Base-by-base conservation (phyloP, 75 land plant species). In the Cunninghamia lanceolata region DNA sequence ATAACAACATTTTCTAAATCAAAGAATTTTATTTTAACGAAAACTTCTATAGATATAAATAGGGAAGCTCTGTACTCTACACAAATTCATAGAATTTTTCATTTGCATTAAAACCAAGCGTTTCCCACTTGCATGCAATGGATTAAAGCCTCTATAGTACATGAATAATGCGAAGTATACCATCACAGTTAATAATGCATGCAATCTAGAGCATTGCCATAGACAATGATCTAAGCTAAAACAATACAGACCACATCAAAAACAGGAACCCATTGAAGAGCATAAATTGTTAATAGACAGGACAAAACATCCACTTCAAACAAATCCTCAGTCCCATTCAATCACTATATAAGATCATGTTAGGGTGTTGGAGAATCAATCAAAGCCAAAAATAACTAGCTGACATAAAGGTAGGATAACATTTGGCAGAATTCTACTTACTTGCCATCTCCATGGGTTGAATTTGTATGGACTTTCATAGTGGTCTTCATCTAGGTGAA, bases 391-490 rank as follows among this genome's bases (percentile, higher is more conserved):
- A 11, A 73, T 13, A 73, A 9, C 30, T 73, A 73, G 16, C 2
- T 32, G 2, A 70, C 74, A 70, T 70, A n/a, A 70, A 70, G 34
- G 32, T 70, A 7, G 75, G 3, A n/a, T 9, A n/a, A 45, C 40
- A 19, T 0, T 43, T 45, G 52, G 15, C 15, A 80, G 32, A 11
- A 11, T 45, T 28, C 16, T 40, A 80, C 91, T 80, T 39, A 90
- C 93, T 84, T 92, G 87, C 95, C 95, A 95, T 87, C 96, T 93
- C 95, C 95, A 96, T 14, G 98, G 98, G 87, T 96, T 85, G 85
- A 96, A 96, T 21, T 88, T 82, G 54, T 89, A 86, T 40, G 98
- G 97, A 56, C 93, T 88, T 32, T 91, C 87, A 85, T 94, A 95
- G n/a, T 82, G 88, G 39, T 86, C 84, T 47, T 95, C 94, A 85